Base-by-base conservation (phyloP, 164 flowering plant species). In the Saururus chinensis region DNA sequence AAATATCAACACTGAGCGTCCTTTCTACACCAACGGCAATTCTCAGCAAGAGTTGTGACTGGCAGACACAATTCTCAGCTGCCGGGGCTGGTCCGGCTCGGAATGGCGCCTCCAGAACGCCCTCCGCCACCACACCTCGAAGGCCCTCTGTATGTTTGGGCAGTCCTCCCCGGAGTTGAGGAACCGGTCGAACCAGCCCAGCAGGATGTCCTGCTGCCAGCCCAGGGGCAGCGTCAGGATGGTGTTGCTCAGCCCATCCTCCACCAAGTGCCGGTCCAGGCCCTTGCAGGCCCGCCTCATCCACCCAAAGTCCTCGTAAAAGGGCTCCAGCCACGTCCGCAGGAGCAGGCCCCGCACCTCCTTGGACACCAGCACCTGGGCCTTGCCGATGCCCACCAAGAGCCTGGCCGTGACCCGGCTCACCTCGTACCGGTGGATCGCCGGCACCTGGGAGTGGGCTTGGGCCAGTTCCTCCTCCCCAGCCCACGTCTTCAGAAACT, bases 111-210 rank as follows among this genome's bases (percentile, higher is more conserved):
- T 82, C 92, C 92, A 88, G 55, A 93, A 93, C 0, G 96, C 88
- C 68, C 98, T 79, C 67, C 95, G 80, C 97, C 97, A 93, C 98
- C 98, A 93, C 51, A 84, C 87, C 60, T 93, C 95, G 61, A 93
- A 93, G 9, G 87, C 98, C 70, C 92, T 81, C 71, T 85, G 96
- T 21, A 93, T 81, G 61, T 93, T 93, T 1, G 98, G 98, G 70
- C 97, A 90, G 71, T 93, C 96, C 57, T 89, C 97, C 7, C 92
- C 89, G 0, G 86, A 78, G 68, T 84, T 90, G 71, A 90, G 65
- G 77, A 89, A 93, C 54, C 98, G 68, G 53, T 87, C 70, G 53
- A 93, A 93, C 98, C 98, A 93, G 42, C 87, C 75, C 42, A 93
- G 80, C 58, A 93, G 73, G 59, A 93, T 77, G 13, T 86, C 96